Base-by-base conservation (phyloP, 2,329 filamentous ascomycete genomes). In the Aspergillus ruber region DNA sequence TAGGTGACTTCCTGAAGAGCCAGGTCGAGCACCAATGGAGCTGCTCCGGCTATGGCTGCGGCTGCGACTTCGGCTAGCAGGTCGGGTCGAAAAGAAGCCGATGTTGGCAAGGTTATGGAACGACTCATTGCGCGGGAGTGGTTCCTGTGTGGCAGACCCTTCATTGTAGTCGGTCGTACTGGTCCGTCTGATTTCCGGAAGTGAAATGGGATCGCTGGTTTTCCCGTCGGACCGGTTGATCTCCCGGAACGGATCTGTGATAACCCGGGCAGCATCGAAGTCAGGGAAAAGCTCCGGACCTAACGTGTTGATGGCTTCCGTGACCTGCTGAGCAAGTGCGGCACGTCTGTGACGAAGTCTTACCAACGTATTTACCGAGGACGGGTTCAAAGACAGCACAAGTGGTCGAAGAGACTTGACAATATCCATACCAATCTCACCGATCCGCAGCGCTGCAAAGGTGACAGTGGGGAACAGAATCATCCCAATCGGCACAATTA, bases 391-490 rank as follows among this genome's bases (percentile, higher is more conserved):
- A 55, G 88, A 93, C 29, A 96, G 77, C 41, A 95, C 75, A 8
- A 98, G 80, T 5, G 93, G 93, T 8, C 89, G 82, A 13, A 98
- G 79, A 0, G 91, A 97, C 71, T 97, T 98, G 73, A 93, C 75
- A 47, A 98, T 96, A 64, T 98, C 93, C 90, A 98, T 96, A 45
- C 91, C 93, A n/a, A 95, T 85, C 71, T 98, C 93, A 42, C 93
- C 93, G 56, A 97, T 95, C 9, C 93, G 85, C 45, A 98, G 82
- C 6, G 93, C 89, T 4, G 90, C 90, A 67, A 95, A 96, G 0
- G 90, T 96, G 58, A 96, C 86, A 20, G 83, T 80, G 5, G 90
- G 86, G 75, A 95, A 95, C 55, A 94, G 73, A 42, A 88, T 76
- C 73, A 88, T 84, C 43, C 90, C 86, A 35, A 82, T 80, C 8